Evolutionary conservation across 148 eudicot genomes (phyloP).

Genomic region (Cornus suecica): DNA sequence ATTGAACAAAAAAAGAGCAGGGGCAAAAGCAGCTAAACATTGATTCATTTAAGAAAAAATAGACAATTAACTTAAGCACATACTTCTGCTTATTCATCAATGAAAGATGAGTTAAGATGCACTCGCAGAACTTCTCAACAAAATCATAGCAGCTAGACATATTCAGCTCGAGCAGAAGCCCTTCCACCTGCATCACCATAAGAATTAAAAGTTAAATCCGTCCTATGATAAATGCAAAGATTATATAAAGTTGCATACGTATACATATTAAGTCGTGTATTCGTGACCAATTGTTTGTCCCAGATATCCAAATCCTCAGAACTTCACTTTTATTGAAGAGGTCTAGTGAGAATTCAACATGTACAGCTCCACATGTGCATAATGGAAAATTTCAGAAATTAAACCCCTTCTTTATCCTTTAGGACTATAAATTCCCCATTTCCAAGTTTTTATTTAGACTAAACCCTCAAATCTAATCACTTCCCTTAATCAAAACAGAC

Average conservation of each 20-base stretch:
- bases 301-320: not conserved
- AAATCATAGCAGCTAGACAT: constrained; percentile 59
- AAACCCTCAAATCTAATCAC: not conserved
- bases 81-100: constrained; percentile 68
- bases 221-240: not conserved
- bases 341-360: not conserved
- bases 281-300: not conserved
- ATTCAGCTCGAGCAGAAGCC: constrained; percentile 58
- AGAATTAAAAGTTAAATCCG: not conserved
- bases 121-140: constrained; percentile 51
- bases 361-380: too few species aligned
- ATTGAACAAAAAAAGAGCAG: not conserved
- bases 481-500: not conserved
- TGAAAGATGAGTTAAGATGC: constrained; percentile 41
- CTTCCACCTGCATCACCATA: constrained; percentile 50
- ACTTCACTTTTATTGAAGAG: too few species aligned
- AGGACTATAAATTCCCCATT: not conserved
- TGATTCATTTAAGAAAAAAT: not conserved
- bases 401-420: too few species aligned
- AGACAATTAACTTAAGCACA: not conserved
- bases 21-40: not conserved
- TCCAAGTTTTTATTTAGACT: not conserved
- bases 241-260: not conserved
- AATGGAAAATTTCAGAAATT: not conserved
- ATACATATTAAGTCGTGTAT: not conserved